Percentiles rank a stretch among this genome's conserved stretches.
Evolutionary conservation across 2,329 filamentous ascomycete genomes (phyloP).

Genomic region (Penicillium sp.): DNA sequence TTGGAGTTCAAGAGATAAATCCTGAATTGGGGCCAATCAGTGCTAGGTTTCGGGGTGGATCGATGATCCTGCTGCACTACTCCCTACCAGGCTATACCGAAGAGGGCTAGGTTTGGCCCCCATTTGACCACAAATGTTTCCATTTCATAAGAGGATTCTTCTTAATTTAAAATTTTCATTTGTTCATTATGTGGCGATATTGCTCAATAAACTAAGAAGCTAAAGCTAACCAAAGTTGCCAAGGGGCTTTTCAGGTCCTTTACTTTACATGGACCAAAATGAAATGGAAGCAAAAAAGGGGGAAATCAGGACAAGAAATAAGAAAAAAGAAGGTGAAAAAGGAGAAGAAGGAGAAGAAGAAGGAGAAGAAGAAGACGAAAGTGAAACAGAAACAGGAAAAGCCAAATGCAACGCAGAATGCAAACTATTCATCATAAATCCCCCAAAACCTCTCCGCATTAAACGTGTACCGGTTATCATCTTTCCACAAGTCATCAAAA

Average conservation of each 20-base stretch:
- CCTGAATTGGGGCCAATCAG: too few relatives aligned
- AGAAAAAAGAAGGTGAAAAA: background rate
- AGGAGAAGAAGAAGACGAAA: background rate
- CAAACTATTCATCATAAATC: slow-evolving; percentile 37
- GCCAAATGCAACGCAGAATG: background rate
- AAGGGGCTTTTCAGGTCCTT: background rate
- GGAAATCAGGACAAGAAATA: background rate
- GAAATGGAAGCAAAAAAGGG: too few relatives aligned
- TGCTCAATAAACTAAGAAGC: background rate
- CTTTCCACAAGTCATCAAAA: slow-evolving; percentile 80
- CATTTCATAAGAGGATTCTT: background rate
- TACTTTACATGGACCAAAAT: background rate
- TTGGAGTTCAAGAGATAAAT: too few relatives aligned
- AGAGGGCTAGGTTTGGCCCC: too few relatives aligned
- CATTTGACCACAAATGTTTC: background rate
- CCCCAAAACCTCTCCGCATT: slow-evolving; percentile 79
- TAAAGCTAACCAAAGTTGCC: background rate
- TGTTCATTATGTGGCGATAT: background rate
- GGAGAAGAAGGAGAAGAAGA: background rate
- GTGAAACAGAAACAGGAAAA: background rate
- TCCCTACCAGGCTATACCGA: too few relatives aligned
- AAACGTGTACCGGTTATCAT: slow-evolving; percentile 61
- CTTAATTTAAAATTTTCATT: background rate
- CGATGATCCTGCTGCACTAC: too few relatives aligned
- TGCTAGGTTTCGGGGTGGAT: too few relatives aligned